These are phyloP conservation scores for Candida germanica DNA, from an alignment of 805 yeast species.

Conservation along the genomic window DNA sequence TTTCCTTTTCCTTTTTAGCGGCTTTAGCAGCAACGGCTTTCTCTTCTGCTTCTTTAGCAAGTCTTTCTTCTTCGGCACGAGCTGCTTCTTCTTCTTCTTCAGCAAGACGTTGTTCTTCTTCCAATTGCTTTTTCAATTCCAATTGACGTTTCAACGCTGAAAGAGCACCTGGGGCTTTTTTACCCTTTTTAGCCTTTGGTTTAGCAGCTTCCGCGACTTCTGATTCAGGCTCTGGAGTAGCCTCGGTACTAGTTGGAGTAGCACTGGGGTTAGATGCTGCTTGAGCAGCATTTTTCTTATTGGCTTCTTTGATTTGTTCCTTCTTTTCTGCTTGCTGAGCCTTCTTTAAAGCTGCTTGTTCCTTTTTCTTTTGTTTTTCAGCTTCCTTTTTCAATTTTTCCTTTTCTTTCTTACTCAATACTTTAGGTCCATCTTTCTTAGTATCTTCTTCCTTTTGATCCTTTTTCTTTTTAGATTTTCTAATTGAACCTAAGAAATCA, in stretches of 20 bases:
- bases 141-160: constrained; percentile 89
- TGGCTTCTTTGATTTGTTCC: constrained; percentile 51
- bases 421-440: constrained; percentile 58
- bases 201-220: constrained; percentile 23
- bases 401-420: constrained; percentile 89
- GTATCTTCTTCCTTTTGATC: constrained; percentile 54
- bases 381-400: constrained; percentile 93
- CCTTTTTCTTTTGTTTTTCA: constrained; percentile 88
- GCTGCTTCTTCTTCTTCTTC: constrained; percentile 64
- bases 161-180: constrained; percentile 83
- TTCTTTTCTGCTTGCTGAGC: constrained; percentile 60
- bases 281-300: constrained; percentile 43
- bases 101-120: constrained; percentile 72
- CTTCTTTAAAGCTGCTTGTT: constrained; percentile 82
- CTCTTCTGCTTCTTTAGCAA: constrained; percentile 60
- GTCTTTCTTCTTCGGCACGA: constrained; percentile 50
- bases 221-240: constrained; percentile 24
- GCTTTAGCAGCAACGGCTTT: constrained; percentile 56
- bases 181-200: constrained; percentile 46
- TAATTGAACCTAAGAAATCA: constrained; percentile 81
- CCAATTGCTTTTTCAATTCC: constrained; percentile 82
- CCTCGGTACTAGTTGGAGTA: constrained; percentile 26
- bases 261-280: constrained; percentile 19
- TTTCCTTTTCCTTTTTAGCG: constrained; percentile 83
- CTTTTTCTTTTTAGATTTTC: constrained; percentile 72